Evolutionary conservation across 164 flowering plant species (phyloP).

Genomic region (Buxus sempervirens): DNA sequence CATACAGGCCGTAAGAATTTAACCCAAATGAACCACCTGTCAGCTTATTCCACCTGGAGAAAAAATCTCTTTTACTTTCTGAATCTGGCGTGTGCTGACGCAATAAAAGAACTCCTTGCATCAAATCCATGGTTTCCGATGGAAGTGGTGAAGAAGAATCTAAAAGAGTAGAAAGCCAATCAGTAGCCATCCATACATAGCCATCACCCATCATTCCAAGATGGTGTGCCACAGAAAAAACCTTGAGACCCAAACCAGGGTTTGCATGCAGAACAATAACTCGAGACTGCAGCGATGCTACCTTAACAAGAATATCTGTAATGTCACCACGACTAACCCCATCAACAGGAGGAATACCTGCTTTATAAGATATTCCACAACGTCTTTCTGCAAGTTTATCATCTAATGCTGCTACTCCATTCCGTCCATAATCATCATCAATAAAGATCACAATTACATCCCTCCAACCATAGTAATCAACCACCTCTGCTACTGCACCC

Average conservation of each 20-base stretch:
- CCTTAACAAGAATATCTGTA: constrained; percentile 54
- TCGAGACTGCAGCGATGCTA: constrained; percentile 61
- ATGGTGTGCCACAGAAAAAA: constrained; percentile 59
- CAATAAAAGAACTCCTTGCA: constrained; percentile 79
- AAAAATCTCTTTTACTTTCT: constrained; percentile 44
- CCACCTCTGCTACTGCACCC: constrained; percentile 75
- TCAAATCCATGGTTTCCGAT: constrained; percentile 31
- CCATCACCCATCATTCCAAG: constrained; percentile 81
- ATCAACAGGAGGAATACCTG: constrained; percentile 38
- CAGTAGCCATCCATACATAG: constrained; percentile 91
- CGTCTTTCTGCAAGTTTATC: constrained; percentile 68
- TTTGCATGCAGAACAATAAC: constrained; percentile 67
- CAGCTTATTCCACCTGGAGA: constrained; percentile 64
- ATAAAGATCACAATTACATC: constrained; percentile 64
- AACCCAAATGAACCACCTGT: constrained; percentile 53
- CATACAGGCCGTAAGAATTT: constrained; percentile 64
- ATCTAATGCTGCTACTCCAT: constrained; percentile 66
- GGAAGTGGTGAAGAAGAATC: constrained; percentile 54
- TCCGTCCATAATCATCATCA: constrained; percentile 84
- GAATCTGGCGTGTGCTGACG: constrained; percentile 83
- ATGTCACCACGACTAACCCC: constrained; percentile 31
- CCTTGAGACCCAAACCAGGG: constrained; percentile 43
- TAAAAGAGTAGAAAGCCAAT: constrained; percentile 70
- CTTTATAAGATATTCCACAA: constrained; percentile 65
- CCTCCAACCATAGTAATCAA: constrained; percentile 68